These are phyloP conservation scores for Globisporangium paroecandrum DNA, from an alignment of 352 stramenopile genomes.

Conservation along the genomic window DNA sequence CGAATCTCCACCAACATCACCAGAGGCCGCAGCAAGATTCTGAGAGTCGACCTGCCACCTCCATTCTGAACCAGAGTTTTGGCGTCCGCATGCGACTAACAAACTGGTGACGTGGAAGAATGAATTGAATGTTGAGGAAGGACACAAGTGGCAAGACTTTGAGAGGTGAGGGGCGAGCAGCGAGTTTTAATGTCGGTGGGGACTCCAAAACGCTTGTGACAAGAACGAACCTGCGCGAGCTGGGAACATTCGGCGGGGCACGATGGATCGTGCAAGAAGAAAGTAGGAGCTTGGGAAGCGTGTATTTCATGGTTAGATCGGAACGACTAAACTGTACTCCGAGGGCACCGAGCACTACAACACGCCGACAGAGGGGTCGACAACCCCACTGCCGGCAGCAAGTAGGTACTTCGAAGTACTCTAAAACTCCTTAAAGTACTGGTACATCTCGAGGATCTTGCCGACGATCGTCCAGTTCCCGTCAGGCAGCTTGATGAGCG, in stretches of 20 bases:
- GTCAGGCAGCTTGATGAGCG: neutral
- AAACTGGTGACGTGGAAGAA: too few relatives aligned
- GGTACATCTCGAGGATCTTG: neutral
- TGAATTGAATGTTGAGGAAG: too few relatives aligned
- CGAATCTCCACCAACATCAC: neutral
- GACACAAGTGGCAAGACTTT: neutral
- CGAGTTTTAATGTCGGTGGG: neutral
- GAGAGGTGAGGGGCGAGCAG: neutral
- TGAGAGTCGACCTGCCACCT: too few relatives aligned
- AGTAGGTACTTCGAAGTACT: neutral
- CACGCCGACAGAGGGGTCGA: neutral
- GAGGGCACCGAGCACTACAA: neutral
- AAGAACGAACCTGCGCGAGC: neutral
- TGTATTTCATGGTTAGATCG: neutral
- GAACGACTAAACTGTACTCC: neutral
- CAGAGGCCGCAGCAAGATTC: neutral
- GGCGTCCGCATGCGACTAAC: too few relatives aligned
- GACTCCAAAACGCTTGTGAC: neutral
- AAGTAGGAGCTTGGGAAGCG: neutral
- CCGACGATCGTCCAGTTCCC: neutral
- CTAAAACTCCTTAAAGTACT: neutral
- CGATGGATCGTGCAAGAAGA: neutral
- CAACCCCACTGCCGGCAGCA: neutral
- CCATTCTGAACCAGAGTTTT: neutral
- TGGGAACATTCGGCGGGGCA: neutral